Percentiles rank a stretch among this genome's conserved stretches.
These are phyloP conservation scores for Rhizopus delemar DNA, from an alignment of 371 early-diverging fungal species.

Conservation along the genomic window DNA sequence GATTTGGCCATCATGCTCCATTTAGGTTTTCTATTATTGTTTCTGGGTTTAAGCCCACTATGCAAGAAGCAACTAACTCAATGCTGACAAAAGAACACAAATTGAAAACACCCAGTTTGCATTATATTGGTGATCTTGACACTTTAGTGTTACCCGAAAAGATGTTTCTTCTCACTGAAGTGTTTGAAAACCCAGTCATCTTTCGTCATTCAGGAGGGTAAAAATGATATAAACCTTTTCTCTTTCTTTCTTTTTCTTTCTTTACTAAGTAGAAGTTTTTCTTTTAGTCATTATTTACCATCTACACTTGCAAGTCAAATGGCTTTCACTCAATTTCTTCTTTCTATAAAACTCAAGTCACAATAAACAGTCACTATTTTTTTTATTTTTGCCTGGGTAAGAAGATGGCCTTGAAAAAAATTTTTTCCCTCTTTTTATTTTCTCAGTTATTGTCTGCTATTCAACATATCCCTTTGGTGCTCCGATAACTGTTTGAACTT, in stretches of 20 bases:
- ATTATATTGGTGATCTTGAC: constrained; percentile 59
- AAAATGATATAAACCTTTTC: neutral
- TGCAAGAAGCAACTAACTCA: constrained; percentile 23
- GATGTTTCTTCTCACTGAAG: constrained; percentile 28
- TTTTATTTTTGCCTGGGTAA: neutral
- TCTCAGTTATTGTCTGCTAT: constrained; percentile 21
- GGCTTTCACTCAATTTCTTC: constrained; percentile 14
- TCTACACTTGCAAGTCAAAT: constrained; percentile 20
- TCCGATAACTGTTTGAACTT: constrained; percentile 21
- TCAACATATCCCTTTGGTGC: constrained; percentile 32
- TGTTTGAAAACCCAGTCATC: constrained; percentile 31
- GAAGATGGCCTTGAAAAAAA: constrained; percentile 25
- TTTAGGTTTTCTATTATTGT: constrained; percentile 57
- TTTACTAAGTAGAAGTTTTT: neutral
- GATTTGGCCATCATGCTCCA: constrained; percentile 30
- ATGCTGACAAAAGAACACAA: constrained; percentile 8
- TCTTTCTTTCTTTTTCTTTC: too few species aligned
- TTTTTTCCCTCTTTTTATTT: constrained; percentile 14
- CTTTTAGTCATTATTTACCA: constrained; percentile 22
- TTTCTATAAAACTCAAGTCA: neutral
- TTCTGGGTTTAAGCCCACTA: constrained; percentile 55
- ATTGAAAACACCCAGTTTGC: constrained; percentile 55
- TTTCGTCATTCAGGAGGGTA: constrained; percentile 49
- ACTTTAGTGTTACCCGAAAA: constrained; percentile 44
- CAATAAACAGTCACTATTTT: neutral